Percentiles rank a stretch among this genome's conserved stretches.
phyloP scores from a whole-genome alignment of 2,329 filamentous ascomycete species.

The Talaromyces atroroseus region DNA sequence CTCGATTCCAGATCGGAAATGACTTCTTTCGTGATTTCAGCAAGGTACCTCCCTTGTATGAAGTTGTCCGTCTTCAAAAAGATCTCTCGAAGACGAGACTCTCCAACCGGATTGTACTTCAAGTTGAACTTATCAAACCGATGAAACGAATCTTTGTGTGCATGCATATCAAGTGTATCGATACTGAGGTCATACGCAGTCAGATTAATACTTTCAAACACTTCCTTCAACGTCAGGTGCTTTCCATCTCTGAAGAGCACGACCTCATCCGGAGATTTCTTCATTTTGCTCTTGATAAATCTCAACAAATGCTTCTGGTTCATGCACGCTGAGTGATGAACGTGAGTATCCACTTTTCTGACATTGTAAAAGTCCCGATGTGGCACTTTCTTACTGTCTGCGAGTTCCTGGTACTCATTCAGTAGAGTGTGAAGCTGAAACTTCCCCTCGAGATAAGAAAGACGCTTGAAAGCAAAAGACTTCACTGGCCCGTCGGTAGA shows the following conservation, averaged over 20 bases:
- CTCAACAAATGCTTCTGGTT: slow-evolving; percentile 97
- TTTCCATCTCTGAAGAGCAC: slow-evolving; percentile 90
- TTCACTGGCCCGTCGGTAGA: slow-evolving; percentile 95
- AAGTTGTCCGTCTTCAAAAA: slow-evolving; percentile 98
- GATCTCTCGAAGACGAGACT: slow-evolving; percentile 92
- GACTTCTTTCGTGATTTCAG: slow-evolving; percentile 96
- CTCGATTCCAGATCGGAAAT: slow-evolving; percentile 95
- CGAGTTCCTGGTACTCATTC: slow-evolving; percentile 96
- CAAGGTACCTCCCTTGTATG: slow-evolving; percentile 90
- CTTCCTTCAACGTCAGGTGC: slow-evolving; percentile 81
- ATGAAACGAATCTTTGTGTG: slow-evolving; percentile 96
- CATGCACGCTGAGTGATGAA: slow-evolving; percentile 99
- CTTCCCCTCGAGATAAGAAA: slow-evolving; percentile 94
- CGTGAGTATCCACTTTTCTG: slow-evolving; percentile 96
- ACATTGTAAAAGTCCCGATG: slow-evolving; percentile 99
- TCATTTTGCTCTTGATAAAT: slow-evolving; percentile 99
- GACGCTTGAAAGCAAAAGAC: slow-evolving; percentile 88
- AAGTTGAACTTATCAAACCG: slow-evolving; percentile 99
- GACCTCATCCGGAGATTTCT: slow-evolving; percentile 90
- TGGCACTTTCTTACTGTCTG: slow-evolving; percentile 94
- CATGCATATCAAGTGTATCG: slow-evolving; percentile 98
- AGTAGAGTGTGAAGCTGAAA: slow-evolving; percentile 90
- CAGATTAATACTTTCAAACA: slow-evolving; percentile 95
- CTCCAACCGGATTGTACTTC: slow-evolving; percentile 96
- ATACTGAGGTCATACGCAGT: slow-evolving; percentile 98